These are phyloP conservation scores for Trichomonas gallinae DNA, from an alignment of 208 protist species.

Conservation along the genomic window DNA sequence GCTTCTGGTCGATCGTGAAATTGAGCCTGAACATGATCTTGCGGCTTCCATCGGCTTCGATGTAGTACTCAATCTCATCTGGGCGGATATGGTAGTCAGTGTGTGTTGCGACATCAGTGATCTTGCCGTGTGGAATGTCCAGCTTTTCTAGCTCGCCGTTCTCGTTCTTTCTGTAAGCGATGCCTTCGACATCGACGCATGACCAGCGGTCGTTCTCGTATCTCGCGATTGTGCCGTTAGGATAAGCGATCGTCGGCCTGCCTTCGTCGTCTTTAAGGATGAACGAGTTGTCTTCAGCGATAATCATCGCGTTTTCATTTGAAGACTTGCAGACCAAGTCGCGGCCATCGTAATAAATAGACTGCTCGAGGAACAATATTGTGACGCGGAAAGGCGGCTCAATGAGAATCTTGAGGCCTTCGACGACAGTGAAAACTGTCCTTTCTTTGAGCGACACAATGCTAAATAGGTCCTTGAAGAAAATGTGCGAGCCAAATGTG, in stretches of 20 bases:
- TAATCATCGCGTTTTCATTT: background rate
- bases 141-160: background rate
- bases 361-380: background rate
- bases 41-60: background rate
- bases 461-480: background rate
- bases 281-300: background rate
- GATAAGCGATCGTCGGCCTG: background rate
- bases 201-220: background rate
- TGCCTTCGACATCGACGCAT: background rate
- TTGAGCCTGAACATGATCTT: background rate
- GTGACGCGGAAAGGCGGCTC: background rate
- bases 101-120: background rate
- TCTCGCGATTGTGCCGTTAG: background rate
- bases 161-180: background rate
- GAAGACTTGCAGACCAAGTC: background rate
- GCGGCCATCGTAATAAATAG: background rate
- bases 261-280: background rate
- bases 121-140: background rate
- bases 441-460: background rate
- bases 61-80: constrained; percentile 7
- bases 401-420: background rate
- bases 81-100: background rate
- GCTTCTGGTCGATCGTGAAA: background rate
- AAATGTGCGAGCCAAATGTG: background rate
- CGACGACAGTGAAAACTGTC: background rate